Base-by-base conservation (phyloP, 2,329 filamentous ascomycete genomes). In the Alternaria rosae region DNA sequence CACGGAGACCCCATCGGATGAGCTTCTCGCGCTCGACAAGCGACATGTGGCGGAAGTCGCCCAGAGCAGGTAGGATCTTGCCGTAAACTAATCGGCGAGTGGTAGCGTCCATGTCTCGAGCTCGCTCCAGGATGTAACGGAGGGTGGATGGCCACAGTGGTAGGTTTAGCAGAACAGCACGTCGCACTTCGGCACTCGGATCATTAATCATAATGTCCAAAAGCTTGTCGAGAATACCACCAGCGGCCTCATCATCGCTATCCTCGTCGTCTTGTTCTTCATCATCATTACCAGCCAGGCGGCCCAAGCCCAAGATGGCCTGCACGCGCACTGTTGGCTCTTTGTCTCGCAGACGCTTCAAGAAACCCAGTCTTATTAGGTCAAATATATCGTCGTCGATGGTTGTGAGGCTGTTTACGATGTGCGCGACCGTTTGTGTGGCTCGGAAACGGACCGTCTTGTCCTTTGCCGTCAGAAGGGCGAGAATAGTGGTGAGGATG, bases 1-100 rank as follows among this genome's bases (percentile, higher is more conserved):
- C 95, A 41, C 94, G 89, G 42, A 99, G 83, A 53, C 95, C 95
- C 95, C 95, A 99, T 41, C 95, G 88, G 26, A 99, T 86, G 30
- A 99, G 85, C 79, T 98, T 98, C 80, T 99, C 95, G 75, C 95
- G 87, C 89, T 98, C 97, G 2, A 92, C 93, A 23, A 99, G 85
- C 11, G 93, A 97, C 54, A 99, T 82, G 80, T 97, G 93, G 56
- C 95, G 88, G 80, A 99, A 99, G 80, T 99, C 95, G 12, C 94
- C 95, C 1, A 99, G 84, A 0, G 91, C 91, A 2, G 95, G 95
- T 6, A 99, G 83, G 7, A 99, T 85, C 35, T 92, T 89, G 1
- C 94, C 91, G 76, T 98, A 99, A 3, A 99, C 86, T 10, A 93
- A 91, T 62, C 94, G 86, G 62, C 95, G 86, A 5, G 94, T 98